Evolutionary conservation across 257 asterid genomes (phyloP), one percentile per base, ranked within the genome.

Genomic region (Dorcoceras hygrometricum): DNA sequence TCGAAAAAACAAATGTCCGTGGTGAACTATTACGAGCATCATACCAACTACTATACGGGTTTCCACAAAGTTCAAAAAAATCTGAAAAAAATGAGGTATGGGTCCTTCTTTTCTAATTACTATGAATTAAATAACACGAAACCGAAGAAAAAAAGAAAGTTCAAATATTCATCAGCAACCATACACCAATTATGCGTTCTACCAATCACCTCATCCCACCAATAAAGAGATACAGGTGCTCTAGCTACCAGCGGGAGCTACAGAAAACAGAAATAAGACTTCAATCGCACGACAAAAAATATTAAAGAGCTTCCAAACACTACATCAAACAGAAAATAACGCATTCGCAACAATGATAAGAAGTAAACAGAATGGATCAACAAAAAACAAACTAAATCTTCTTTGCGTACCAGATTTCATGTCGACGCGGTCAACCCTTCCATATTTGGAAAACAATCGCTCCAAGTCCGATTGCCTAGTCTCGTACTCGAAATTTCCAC

Each of bases 401-500:
- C 11, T 10, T 3, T 4, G 20, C 11, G 25, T 84, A 89, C 96
- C 95, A 77, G 96, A 83, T 86, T 92, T 92, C 93, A 89, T 87
- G 76, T 89, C 98, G 46, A 92, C 85, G 5, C 93, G 92, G 8
- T 87, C 97, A 58, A 92, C 77, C 76, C 85, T 83, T 71, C 97
- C 98, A 46, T 86, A 84, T 69, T 92, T 92, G 72, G 92, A 81
- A 77, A 91, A 89, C 71, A 87, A 48, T 6, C 96, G 86, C 76
- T 92, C 96, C 86, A 92, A 73, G 23, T 89, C 97, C 29, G 94
- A 84, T 61, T 87, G 97, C 23, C 97, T 95, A 71, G 95, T 83
- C 24, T 89, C 97, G 66, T 66, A 84, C 80, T 81, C 98, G 16
- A 92, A 87, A 70, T 89, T 92, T 18, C 98, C 98, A 61, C 87